Percentiles rank a stretch among this genome's conserved stretches.
Conservation (phyloP, 2,329 filamentous ascomycete genomes). For the Aspergillus phoenicis region DNA sequence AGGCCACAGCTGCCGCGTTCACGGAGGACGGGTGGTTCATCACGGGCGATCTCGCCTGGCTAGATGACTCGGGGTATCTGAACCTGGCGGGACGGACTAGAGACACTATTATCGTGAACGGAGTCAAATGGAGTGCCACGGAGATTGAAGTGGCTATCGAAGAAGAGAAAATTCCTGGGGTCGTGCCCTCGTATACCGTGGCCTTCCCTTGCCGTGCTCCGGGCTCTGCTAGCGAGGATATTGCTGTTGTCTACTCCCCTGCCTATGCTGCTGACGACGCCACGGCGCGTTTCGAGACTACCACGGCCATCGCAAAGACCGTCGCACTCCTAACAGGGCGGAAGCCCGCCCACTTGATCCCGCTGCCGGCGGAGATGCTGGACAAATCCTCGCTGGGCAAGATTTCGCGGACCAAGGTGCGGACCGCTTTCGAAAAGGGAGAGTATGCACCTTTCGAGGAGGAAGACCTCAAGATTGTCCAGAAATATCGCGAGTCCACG, state of each 20-base stretch:
- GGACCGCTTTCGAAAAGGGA: slow-evolving; percentile 38
- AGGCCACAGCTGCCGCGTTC: slow-evolving; percentile 31
- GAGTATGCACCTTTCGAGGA: background rate
- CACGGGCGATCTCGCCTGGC: slow-evolving; percentile 24
- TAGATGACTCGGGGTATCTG: slow-evolving; percentile 18
- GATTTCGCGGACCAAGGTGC: slow-evolving; percentile 20
- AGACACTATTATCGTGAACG: slow-evolving; percentile 53
- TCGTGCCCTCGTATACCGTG: slow-evolving; percentile 27
- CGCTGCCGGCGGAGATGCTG: slow-evolving; percentile 8
- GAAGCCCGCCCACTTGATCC: slow-evolving; percentile 9
- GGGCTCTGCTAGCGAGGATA: slow-evolving; percentile 40
- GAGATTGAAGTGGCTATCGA: slow-evolving; percentile 48
- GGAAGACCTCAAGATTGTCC: background rate
- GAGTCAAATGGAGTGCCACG: slow-evolving; percentile 44
- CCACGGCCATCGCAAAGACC: slow-evolving; percentile 10
- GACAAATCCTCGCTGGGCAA: slow-evolving; percentile 20
- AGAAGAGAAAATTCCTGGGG: slow-evolving; percentile 26
- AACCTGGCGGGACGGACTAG: slow-evolving; percentile 31
- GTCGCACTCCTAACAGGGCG: slow-evolving; percentile 9
- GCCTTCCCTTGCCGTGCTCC: slow-evolving; percentile 44
- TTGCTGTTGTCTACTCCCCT: slow-evolving; percentile 45
- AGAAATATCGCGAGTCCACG: slow-evolving; percentile 1
- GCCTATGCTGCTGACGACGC: slow-evolving; percentile 14
- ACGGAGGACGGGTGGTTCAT: slow-evolving; percentile 35
- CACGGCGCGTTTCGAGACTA: slow-evolving; percentile 11